These are phyloP conservation scores for Beta corolliflora DNA, from an alignment of 179 eudicot species.

Conservation along the genomic window DNA sequence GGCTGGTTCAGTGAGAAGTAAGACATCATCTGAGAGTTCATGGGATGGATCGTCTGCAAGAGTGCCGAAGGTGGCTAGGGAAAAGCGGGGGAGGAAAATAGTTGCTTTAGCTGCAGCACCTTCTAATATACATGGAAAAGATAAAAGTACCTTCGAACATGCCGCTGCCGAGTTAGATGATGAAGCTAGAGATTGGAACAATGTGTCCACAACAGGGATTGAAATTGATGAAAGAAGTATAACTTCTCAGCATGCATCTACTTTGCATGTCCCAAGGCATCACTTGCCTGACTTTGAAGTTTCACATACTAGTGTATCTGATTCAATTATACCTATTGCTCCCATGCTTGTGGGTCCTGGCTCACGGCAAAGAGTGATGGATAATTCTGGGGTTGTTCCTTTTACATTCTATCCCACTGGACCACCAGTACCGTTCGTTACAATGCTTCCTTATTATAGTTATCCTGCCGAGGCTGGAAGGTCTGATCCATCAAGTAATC, in stretches of 20 bases:
- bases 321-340: conserved; percentile 46
- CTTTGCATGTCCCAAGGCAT: conserved; percentile 39
- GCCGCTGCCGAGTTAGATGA: conserved; percentile 44
- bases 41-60: conserved; percentile 81
- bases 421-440: conserved; percentile 86
- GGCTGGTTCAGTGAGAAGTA: conserved; percentile 59
- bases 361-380: conserved; percentile 39
- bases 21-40: conserved; percentile 81
- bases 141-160: conserved; percentile 42
- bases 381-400: too few relatives aligned
- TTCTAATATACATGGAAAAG: conserved; percentile 43
- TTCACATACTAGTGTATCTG: conserved; percentile 57
- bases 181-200: conserved; percentile 45
- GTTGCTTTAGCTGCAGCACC: conserved; percentile 34
- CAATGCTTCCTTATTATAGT: conserved; percentile 57
- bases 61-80: conserved; percentile 52
- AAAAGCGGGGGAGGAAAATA: conserved; percentile 58
- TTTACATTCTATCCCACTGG: conserved; percentile 78
- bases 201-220: conserved; percentile 27
- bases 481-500: conserved; percentile 48
- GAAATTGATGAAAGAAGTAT: conserved; percentile 45
- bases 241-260: conserved; percentile 35
- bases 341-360: conserved; percentile 59
- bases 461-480: conserved; percentile 45
- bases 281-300: conserved; percentile 49